Evolutionary conservation across 495 filamentous ascomycete species (phyloP), one percentile per base, ranked within the genome.

Genomic region (Aspergillus avenaceus): DNA sequence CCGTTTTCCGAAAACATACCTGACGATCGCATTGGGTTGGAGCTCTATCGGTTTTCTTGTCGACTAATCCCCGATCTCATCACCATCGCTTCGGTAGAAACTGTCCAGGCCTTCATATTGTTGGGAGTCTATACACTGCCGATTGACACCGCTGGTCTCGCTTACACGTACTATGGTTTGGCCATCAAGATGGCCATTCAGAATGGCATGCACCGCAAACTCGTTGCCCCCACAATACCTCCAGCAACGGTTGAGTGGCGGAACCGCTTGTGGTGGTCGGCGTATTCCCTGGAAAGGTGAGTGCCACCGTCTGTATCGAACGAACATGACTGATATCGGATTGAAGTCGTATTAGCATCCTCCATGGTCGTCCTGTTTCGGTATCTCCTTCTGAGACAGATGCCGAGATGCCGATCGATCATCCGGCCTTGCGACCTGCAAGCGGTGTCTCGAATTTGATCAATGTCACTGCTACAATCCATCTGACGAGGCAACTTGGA

Each of bases 21-120:
- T 4, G 49, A 52, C 29, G 49, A 52, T 26, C 41, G 21, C 21
- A 45, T 52, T 23, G 49, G 49, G 12, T 9, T 43, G 25, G 49
- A 48, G n/a, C 49, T 57, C 19, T 52, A 57, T 36, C 29, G 54
- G 25, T 57, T 49, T 24, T 57, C 54, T 14, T 52, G 49, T 41
- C 45, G 49, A n/a, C 27, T 56, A n/a, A 52, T 56, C 21, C 54
- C 54, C 7, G 54, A 56, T 40, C 16, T 56, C 5, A 52, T 56
- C n/a, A 56, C 49, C 11, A 38, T 44, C 38, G 48, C 49, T 14
- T 48, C 42, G 12, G 45, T 56, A 14, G 54, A 56, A 40, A 49
- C 44, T 26, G 49, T 56, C 24, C 54, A 56, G 44, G 54, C 45
- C 8, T 56, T 52, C 21, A 40, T 56, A 21, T 38, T 56, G 2